Percentiles rank a stretch among this genome's conserved stretches.
Conservation (phyloP, 495 filamentous ascomycete genomes). For the Lophiostoma macrostomum region DNA sequence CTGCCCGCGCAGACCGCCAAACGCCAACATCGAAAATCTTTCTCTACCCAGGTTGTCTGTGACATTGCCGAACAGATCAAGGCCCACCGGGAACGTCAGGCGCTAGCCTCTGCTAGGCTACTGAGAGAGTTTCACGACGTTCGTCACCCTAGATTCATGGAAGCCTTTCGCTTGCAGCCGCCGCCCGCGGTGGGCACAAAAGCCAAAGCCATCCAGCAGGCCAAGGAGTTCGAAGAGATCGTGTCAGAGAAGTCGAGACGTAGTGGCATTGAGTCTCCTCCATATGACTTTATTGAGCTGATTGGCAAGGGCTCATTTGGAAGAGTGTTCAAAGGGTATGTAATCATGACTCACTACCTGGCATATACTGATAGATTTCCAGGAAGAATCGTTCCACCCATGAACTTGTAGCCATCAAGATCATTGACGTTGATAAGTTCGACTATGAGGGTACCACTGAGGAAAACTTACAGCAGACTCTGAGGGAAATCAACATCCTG, state of each 20-base stretch:
- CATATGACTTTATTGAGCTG: conserved; percentile 80
- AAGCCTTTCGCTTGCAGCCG: conserved; percentile 18
- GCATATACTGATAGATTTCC: not conserved
- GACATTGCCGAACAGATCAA: too few relatives aligned
- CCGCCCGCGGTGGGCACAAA: conserved; percentile 28
- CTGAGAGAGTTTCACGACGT: too few relatives aligned
- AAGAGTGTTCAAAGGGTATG: conserved; percentile 82
- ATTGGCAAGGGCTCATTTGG: conserved; percentile 97
- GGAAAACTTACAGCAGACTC: conserved; percentile 77
- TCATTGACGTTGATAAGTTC: conserved; percentile 87
- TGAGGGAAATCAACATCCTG: conserved; percentile 84
- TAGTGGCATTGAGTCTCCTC: conserved; percentile 41
- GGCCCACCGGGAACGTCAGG: too few relatives aligned
- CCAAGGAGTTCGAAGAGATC: conserved; percentile 80
- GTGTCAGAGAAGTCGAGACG: conserved; percentile 38
- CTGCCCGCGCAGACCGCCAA: too few relatives aligned
- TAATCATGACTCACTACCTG: not conserved
- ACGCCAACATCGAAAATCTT: too few relatives aligned
- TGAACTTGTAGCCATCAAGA: conserved; percentile 83
- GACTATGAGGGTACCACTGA: conserved; percentile 70
- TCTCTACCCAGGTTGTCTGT: too few relatives aligned
- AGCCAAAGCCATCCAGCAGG: conserved; percentile 88
- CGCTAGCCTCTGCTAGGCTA: too few relatives aligned
- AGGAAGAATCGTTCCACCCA: conserved; percentile 56
- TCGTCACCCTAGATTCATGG: conserved; percentile 9